A percentile compares a stretch with the other conserved stretches of the same genome.
Evolutionary conservation across 306 rosid species (phyloP).

Genomic region (Inga leiocalycina): DNA sequence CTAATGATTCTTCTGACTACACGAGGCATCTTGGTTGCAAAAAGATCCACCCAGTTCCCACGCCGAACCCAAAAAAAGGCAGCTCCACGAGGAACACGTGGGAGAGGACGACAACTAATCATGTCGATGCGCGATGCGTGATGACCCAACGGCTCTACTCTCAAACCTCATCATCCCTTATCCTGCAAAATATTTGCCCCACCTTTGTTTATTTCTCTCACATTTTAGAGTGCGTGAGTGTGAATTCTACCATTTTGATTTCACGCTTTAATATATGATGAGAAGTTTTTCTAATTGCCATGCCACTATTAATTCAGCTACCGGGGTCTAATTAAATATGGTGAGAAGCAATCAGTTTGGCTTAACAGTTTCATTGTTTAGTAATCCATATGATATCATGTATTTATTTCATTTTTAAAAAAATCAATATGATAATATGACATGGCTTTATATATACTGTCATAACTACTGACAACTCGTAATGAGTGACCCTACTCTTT

Average conservation of each 20-base stretch:
- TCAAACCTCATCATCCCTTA: background rate
- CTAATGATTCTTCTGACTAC: background rate
- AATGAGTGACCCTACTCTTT: no score
- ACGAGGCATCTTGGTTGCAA: background rate
- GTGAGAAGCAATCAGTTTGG: no score
- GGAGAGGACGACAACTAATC: background rate
- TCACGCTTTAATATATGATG: background rate
- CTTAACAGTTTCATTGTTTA: no score
- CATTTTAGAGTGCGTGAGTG: background rate
- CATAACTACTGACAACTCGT: no score
- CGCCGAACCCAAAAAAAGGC: background rate
- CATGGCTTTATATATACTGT: no score
- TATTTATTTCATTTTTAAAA: no score
- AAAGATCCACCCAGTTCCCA: background rate
- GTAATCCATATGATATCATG: no score
- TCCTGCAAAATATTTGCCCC: background rate
- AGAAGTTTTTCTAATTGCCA: no score
- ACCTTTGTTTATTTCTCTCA: background rate
- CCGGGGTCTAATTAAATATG: no score
- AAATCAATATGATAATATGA: no score
- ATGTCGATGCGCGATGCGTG: background rate
- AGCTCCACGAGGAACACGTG: background rate
- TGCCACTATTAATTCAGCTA: no score
- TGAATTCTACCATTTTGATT: background rate
- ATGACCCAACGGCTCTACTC: background rate